phyloP scores from a whole-genome alignment of 1,284 basidiomycete genomes.

The Grifola frondosa region DNA sequence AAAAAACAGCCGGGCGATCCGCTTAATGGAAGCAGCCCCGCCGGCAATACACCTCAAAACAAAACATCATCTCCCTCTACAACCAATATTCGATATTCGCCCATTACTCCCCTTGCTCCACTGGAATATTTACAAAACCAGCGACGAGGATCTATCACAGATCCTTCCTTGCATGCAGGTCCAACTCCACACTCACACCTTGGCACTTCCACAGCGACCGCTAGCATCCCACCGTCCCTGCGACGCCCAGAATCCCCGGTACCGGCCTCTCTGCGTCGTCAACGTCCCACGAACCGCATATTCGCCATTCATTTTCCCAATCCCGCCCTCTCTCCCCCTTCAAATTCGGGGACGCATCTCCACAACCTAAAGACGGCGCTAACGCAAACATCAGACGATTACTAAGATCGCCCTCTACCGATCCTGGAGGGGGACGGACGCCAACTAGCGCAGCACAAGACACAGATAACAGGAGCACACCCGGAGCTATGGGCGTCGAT shows the following conservation, averaged over 20 bases:
- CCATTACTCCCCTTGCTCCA: constrained; percentile 58
- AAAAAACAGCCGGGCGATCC: constrained; percentile 22
- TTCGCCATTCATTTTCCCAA: constrained; percentile 37
- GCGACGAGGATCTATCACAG: constrained; percentile 75
- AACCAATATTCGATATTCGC: constrained; percentile 34
- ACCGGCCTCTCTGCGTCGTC: constrained; percentile 29
- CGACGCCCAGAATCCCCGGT: constrained; percentile 27
- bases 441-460: constrained; percentile 16
- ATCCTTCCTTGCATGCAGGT: constrained; percentile 68
- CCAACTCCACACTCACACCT: constrained; percentile 29
- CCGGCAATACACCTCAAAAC: constrained; percentile 30
- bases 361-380: constrained; percentile 41
- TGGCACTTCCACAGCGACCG: constrained; percentile 24
- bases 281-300: constrained; percentile 32
- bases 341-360: constrained; percentile 63
- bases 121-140: constrained; percentile 77
- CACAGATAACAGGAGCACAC: constrained; percentile 13
- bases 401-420: constrained; percentile 38
- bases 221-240: constrained; percentile 26
- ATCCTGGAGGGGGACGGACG: constrained; percentile 21
- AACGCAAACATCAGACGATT: constrained; percentile 48
- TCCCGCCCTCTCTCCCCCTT: constrained; percentile 67
- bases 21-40: constrained; percentile 19
- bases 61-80: constrained; percentile 33
- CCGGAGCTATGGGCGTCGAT: constrained; percentile 9